Base-by-base conservation (phyloP, 768 basidiomycete genomes). In the Rhodotorula graminis region DNA sequence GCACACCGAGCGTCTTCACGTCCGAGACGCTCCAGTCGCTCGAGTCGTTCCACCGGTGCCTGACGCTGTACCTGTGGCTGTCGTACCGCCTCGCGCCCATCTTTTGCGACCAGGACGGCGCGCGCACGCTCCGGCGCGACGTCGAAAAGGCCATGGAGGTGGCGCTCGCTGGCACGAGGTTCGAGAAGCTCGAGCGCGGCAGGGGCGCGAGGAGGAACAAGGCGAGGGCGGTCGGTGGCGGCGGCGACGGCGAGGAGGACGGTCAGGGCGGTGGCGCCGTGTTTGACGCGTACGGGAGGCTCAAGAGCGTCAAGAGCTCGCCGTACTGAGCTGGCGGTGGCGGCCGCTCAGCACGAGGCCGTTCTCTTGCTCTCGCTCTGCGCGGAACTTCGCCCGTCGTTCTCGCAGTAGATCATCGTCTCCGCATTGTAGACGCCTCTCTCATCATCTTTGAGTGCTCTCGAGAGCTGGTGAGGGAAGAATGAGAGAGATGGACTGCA, bases 21-120 rank as follows among this genome's bases (percentile, higher is more conserved):
- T 69, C 68, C 9, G 42, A 27, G 27, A 55, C 56, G 46, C 77
- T 82, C 58, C 62, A 72, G 19, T 66, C 65, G 23, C 80, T 97
- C 59, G 94, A 97, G 80, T 83, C 85, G 11, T 81, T 91, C 71
- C 93, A 99, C 81, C 89, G 89, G 77, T 82, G 86, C 44, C 77
- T 92, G 42, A 87, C 89, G 23, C 76, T 89, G 31, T 97, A 97
- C 81, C 82, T 92, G 61, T 99, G 95, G 95, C 83, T 93, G 74
- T 84, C 84, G 29, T 88, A 86, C 80, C 88, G 93, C 52, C 84
- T 86, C 69, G 84, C 86, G 0, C 83, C 91, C 64, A 83, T 87
- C 15, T 97, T 90, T 80, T 80, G 85, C 9, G 84, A 89, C n/a
- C 82, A 84, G 46, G 79, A 82, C 12, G 80, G 82, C 40, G 89